Percentiles rank a stretch among this genome's conserved stretches.
These are phyloP conservation scores for Candida coquimbonensis DNA, from an alignment of 805 yeast genomes.

Conservation along the genomic window DNA sequence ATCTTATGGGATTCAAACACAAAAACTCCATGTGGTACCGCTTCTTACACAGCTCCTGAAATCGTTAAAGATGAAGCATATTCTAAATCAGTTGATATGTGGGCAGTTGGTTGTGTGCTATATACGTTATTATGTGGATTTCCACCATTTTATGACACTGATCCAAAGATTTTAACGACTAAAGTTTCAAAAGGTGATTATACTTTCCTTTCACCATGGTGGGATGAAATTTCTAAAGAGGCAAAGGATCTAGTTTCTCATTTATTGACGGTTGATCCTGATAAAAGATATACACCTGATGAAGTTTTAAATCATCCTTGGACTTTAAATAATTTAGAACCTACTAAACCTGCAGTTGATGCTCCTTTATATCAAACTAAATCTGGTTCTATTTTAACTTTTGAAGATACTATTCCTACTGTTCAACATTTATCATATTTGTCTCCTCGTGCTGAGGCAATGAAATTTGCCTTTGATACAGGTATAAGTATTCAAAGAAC, in stretches of 20 bases:
- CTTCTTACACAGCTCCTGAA: conserved; percentile 98
- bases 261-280: conserved; percentile 81
- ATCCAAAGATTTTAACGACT: conserved; percentile 67
- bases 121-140: conserved; percentile 93
- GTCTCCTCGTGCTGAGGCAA: conserved; percentile 71
- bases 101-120: conserved; percentile 96
- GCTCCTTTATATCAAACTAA: conserved; percentile 21
- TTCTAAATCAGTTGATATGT: conserved; percentile 93
- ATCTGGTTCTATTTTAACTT: conserved; percentile 16
- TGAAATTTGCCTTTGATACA: conserved; percentile 80
- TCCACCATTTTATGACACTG: conserved; percentile 85
- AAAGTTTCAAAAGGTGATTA: conserved; percentile 69
- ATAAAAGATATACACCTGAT: conserved; percentile 66
- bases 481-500: conserved; percentile 77
- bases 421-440: conserved; percentile 20
- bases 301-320: conserved; percentile 81
- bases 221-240: conserved; percentile 81
- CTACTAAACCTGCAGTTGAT: conserved; percentile 45
- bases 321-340: conserved; percentile 40
- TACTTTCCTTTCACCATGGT: conserved; percentile 75
- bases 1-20: conserved; percentile 74
- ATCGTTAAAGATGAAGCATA: conserved; percentile 90
- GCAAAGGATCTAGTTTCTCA: conserved; percentile 79
- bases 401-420: conserved; percentile 23
- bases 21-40: conserved; percentile 98